Evolutionary conservation across 148 eudicot genomes (phyloP).

Genomic region (Fagopyrum esculentum): DNA sequence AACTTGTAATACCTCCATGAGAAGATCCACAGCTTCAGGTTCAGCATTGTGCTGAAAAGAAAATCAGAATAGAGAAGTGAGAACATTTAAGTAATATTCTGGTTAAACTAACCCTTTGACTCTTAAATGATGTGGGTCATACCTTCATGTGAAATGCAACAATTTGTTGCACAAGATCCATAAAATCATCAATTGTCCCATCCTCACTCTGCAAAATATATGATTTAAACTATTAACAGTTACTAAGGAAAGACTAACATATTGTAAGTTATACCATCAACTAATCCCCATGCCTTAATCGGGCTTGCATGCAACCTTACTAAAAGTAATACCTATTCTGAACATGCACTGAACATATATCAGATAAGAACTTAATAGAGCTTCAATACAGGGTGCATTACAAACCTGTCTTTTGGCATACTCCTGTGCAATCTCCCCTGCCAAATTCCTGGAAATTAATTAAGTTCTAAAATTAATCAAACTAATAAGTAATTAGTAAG

Average conservation of each 20-base stretch:
- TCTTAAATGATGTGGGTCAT: neutral
- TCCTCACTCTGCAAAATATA: conserved; percentile 50
- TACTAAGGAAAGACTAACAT: neutral
- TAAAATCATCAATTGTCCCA: conserved; percentile 51
- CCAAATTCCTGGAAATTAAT: conserved; percentile 63
- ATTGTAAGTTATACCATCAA: neutral
- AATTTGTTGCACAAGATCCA: conserved; percentile 74
- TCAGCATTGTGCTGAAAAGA: conserved; percentile 87
- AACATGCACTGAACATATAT: neutral
- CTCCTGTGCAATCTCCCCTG: conserved; percentile 83
- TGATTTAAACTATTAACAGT: neutral
- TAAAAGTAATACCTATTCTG: neutral
- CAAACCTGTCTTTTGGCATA: conserved; percentile 62
- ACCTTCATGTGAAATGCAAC: conserved; percentile 94
- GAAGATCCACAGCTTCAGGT: conserved; percentile 92
- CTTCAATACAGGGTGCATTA: conserved; percentile 4
- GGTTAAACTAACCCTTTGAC: neutral
- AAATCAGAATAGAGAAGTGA: neutral
- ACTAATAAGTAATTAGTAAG: neutral
- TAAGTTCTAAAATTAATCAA: neutral
- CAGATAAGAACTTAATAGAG: neutral
- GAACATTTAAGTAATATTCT: neutral
- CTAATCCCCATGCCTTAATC: too few species aligned
- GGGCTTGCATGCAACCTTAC: too few species aligned
- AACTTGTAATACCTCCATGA: conserved; percentile 52